Conservation (phyloP, 768 basidiomycete genomes). For the Kwoniella sp. region DNA sequence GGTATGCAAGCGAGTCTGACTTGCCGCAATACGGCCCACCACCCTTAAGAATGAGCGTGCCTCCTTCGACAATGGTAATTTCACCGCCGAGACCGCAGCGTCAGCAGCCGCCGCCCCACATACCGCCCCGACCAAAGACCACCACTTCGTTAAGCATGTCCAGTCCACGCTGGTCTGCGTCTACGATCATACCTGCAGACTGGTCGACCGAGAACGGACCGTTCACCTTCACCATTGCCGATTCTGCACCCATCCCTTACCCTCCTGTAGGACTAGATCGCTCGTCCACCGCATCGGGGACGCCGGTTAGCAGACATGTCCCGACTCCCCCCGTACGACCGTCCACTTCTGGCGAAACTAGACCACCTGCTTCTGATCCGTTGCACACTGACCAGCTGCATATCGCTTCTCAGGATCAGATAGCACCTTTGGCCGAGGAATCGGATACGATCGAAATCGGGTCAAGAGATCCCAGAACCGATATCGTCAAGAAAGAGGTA, state of each 20-base stretch:
- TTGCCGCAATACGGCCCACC: background rate
- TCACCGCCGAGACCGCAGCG: background rate
- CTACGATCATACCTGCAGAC: too few relatives aligned
- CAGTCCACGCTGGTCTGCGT: background rate
- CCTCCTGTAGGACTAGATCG: background rate
- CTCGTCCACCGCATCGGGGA: background rate
- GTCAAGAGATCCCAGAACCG: slow-evolving; percentile 29
- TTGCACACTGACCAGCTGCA: background rate
- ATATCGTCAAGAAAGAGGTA: slow-evolving; percentile 37
- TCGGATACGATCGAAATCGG: slow-evolving; percentile 25
- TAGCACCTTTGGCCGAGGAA: background rate
- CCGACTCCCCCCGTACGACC: background rate
- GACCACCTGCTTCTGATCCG: background rate
- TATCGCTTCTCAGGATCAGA: too few relatives aligned
- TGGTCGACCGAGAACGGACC: background rate
- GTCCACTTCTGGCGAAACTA: background rate
- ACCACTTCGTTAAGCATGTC: background rate
- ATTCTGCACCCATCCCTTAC: background rate
- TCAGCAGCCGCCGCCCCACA: background rate
- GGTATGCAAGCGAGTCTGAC: background rate
- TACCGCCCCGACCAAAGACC: background rate
- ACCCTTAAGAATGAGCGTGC: background rate
- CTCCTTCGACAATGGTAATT: background rate
- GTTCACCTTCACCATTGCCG: background rate
- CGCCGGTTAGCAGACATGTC: background rate